Percentiles rank a stretch among this genome's conserved stretches.
Evolutionary conservation across 495 filamentous ascomycete genomes (phyloP).

Genomic region (Articulospora tetracladia): DNA sequence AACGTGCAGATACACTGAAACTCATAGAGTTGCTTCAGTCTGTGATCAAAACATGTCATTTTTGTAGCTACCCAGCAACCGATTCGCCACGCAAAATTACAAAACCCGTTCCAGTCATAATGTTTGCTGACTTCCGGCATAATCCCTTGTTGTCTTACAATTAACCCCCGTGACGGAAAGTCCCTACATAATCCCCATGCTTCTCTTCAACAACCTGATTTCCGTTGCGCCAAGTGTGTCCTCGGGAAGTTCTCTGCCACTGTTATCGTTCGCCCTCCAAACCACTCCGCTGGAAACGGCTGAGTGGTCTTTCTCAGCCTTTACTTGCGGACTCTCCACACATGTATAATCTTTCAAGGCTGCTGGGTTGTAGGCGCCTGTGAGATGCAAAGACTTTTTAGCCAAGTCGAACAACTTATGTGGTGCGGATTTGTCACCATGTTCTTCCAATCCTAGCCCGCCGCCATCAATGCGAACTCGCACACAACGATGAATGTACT

Average conservation of each 20-base stretch:
- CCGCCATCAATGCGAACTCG: conserved; percentile 48
- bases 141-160: too few relatives aligned
- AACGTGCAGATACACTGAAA: too few relatives aligned
- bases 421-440: not conserved
- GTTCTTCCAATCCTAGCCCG: conserved; percentile 52
- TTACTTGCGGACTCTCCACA: not conserved
- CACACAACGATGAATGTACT: conserved; percentile 59
- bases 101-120: too few relatives aligned
- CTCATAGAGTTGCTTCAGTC: too few relatives aligned
- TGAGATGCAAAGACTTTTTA: not conserved
- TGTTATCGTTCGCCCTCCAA: conserved; percentile 19
- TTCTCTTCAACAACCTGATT: conserved; percentile 17
- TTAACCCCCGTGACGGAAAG: too few relatives aligned
- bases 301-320: conserved; percentile 12
- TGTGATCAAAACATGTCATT: too few relatives aligned
- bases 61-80: too few relatives aligned
- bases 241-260: conserved; percentile 8
- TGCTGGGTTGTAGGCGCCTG: conserved; percentile 5
- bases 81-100: too few relatives aligned
- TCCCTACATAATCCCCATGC: not conserved
- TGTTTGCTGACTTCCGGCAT: too few relatives aligned
- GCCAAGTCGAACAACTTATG: not conserved
- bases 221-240: conserved; percentile 16
- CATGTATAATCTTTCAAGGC: conserved; percentile 4
- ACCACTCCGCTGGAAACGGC: conserved; percentile 1